Evolutionary conservation across 345 rosid species (phyloP), one percentile per base, ranked within the genome.

Genomic region (Salix brachista): DNA sequence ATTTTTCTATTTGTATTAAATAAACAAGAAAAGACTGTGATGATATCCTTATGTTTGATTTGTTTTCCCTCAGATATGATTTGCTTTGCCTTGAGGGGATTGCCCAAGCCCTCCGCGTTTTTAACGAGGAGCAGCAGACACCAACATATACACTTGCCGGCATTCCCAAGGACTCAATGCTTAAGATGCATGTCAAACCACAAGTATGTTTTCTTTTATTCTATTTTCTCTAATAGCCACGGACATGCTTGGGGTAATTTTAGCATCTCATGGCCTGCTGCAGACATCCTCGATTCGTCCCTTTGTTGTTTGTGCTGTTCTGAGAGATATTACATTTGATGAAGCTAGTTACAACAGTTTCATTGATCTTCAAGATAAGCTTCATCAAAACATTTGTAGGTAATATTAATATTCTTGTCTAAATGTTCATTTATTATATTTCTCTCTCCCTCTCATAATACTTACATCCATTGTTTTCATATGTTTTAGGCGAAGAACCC

Each of bases 301-400:
- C 4, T 85, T 52, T 72, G 67, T 95, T 77, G 96, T 90, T 64
- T 93, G 97, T 91, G 99, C 95, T 79, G 91, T 93, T 84, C 81
- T 96, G 78, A 90, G 99, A 81, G 92, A 90, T 72, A 81, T 93
- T 37, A 86, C 88, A 8, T 92, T 96, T 81, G 91, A 93, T 73
- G 94, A 96, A 84, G 94, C 91, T 39, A 91, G 90, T 23, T 92
- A 93, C 80, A 92, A 94, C 79, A 96, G 99, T 87, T 96, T 96
- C 79, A 93, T 93, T 64, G 97, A 94, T 83, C 95, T 96, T 70
- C 99, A 96, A 85, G 99, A 96, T 65, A 96, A 92, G 89, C 90
- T 96, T 67, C 98, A 93, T 85, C 95, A 93, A 74, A 96, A 94
- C 78, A 93, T 96, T 26, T 96, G 97, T 86, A 84, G 98, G 99